These are phyloP conservation scores for Alternaria panax DNA, from an alignment of 2,329 filamentous ascomycete species.

Conservation along the genomic window DNA sequence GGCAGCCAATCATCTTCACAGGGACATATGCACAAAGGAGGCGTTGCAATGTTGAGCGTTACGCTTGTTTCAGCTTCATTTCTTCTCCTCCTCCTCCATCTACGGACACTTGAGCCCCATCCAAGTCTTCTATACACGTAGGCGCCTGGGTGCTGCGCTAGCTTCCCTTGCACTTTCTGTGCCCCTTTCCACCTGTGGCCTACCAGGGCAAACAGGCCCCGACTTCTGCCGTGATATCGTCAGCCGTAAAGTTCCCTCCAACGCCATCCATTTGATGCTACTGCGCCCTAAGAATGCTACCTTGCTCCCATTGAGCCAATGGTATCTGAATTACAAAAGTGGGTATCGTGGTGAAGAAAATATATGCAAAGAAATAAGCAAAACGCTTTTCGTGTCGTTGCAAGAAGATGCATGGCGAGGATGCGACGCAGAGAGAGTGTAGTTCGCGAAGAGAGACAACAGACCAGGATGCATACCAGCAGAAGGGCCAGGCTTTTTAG, in stretches of 20 bases:
- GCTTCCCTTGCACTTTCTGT: constrained; percentile 33
- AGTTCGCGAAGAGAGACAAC: constrained; percentile 28
- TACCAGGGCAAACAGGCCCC: constrained; percentile 16
- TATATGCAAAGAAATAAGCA: constrained; percentile 49
- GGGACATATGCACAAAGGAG: constrained; percentile 22
- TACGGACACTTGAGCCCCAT: constrained; percentile 27
- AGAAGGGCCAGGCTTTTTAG: constrained; percentile 54
- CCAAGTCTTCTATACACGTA: constrained; percentile 41
- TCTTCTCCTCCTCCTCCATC: constrained; percentile 29
- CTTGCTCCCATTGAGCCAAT: constrained; percentile 28
- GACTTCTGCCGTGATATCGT: constrained; percentile 29
- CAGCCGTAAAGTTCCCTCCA: constrained; percentile 38
- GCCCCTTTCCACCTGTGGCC: constrained; percentile 24
- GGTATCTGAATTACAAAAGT: constrained; percentile 48
- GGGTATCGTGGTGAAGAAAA: constrained; percentile 48
- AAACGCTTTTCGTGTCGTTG: constrained; percentile 30
- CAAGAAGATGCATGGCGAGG: constrained; percentile 13
- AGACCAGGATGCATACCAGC: constrained; percentile 50
- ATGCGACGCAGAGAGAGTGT: constrained; percentile 32
- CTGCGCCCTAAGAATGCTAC: constrained; percentile 36
- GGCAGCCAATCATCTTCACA: constrained; percentile 30
- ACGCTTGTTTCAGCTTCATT: constrained; percentile 36
- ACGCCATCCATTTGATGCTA: constrained; percentile 36
- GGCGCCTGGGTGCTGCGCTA: constrained; percentile 45
- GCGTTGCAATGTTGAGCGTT: constrained; percentile 29